A percentile compares a stretch with the other conserved stretches of the same genome.
Evolutionary conservation across 345 rosid genomes (phyloP).

Genomic region (Gossypium mustelinum): DNA sequence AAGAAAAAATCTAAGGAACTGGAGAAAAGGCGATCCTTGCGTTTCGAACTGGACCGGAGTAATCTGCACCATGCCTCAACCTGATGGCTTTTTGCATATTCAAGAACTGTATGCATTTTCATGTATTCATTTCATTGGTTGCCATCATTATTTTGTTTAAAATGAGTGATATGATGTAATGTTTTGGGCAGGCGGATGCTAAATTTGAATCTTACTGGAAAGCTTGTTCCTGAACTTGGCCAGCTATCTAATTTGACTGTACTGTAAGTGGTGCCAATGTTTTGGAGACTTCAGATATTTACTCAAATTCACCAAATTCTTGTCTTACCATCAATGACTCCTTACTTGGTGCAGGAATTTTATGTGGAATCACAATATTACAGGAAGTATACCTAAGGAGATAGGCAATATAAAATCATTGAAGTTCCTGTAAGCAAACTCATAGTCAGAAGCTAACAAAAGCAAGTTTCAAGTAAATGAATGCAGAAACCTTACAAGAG

Average conservation of each 20-base stretch:
- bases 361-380: constrained; percentile 41
- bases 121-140: constrained; percentile 1
- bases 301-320: neutral
- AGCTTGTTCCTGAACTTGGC: constrained; percentile 37
- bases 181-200: constrained; percentile 50
- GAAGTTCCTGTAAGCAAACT: constrained; percentile 33
- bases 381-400: constrained; percentile 42
- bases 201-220: constrained; percentile 74
- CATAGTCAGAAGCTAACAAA: neutral
- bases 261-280: constrained; percentile 26
- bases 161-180: neutral
- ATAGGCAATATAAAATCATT: constrained; percentile 34
- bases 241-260: constrained; percentile 22
- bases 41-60: constrained; percentile 75
- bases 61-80: constrained; percentile 37
- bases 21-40: constrained; percentile 83
- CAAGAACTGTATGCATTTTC: constrained; percentile 52
- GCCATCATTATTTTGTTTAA: neutral
- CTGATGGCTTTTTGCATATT: constrained; percentile 57
- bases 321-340: neutral
- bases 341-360: constrained; percentile 29
- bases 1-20: constrained; percentile 37
- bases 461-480: neutral
- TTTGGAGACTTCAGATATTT: neutral
- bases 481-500: neutral